Percentiles rank a stretch among this genome's conserved stretches.
These are phyloP conservation scores for Grifola frondosa DNA, from an alignment of 1,284 basidiomycete species.

Conservation along the genomic window DNA sequence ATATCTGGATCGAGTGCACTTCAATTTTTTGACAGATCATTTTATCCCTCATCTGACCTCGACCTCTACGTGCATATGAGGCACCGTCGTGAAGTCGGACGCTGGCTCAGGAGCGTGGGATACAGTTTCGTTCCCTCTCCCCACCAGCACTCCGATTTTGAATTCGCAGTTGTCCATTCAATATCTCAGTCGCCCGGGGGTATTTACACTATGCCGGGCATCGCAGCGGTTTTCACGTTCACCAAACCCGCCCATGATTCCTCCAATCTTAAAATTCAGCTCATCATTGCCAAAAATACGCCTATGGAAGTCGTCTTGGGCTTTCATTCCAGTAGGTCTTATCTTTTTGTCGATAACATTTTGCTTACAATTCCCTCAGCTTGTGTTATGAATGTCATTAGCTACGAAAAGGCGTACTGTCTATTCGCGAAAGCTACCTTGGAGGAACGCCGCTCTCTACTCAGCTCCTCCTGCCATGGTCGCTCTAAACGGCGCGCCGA, in stretches of 20 bases:
- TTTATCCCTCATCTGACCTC: slow-evolving; percentile 47
- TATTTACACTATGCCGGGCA: slow-evolving; percentile 15
- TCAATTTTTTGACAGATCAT: slow-evolving; percentile 45
- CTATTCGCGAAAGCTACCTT: slow-evolving; percentile 5
- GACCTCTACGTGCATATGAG: slow-evolving; percentile 43
- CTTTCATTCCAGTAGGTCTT: slow-evolving; percentile 4
- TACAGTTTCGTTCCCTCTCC: slow-evolving; percentile 21
- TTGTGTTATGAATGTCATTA: slow-evolving; percentile 8
- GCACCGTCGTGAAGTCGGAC: slow-evolving; percentile 18
- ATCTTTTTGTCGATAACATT: no score
- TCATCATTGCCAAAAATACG: background rate
- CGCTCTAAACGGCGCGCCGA: background rate
- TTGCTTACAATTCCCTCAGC: no score
- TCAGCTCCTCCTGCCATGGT: background rate
- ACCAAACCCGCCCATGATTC: slow-evolving; percentile 9
- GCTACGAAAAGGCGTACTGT: slow-evolving; percentile 4
- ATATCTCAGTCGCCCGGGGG: slow-evolving; percentile 5
- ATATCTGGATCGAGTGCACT: slow-evolving; percentile 52
- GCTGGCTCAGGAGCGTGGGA: slow-evolving; percentile 20
- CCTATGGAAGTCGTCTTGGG: slow-evolving; percentile 1
- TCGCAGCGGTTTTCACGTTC: slow-evolving; percentile 18
- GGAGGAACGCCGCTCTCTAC: background rate
- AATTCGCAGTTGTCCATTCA: slow-evolving; percentile 13
- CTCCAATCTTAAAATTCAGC: slow-evolving; percentile 4
- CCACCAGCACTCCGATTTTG: slow-evolving; percentile 19